A percentile compares a stretch with the other conserved stretches of the same genome.
These are phyloP conservation scores for Cyamopsis tetragonoloba DNA, from an alignment of 306 rosid species.

Conservation along the genomic window DNA sequence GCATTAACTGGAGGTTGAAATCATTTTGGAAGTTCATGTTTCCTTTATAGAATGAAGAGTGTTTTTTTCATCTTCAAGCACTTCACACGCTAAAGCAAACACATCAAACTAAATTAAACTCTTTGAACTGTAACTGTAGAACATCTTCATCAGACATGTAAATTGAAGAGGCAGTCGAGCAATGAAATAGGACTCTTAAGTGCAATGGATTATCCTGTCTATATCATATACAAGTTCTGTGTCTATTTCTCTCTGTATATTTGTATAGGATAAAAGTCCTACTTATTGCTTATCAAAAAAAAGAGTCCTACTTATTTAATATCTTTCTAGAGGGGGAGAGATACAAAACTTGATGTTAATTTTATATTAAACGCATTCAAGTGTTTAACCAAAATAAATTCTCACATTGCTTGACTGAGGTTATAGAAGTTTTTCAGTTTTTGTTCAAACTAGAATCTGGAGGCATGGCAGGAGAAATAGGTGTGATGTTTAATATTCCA, in stretches of 20 bases:
- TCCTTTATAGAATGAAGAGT: neutral
- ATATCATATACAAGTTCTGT: too few relatives aligned
- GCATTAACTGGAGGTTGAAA: slow-evolving; percentile 8
- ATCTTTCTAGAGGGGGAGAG: too few relatives aligned
- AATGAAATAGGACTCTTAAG: neutral
- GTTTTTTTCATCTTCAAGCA: slow-evolving; percentile 1
- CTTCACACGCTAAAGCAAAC: slow-evolving; percentile 35
- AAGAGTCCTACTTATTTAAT: too few relatives aligned
- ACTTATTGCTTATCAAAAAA: too few relatives aligned
- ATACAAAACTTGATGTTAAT: too few relatives aligned
- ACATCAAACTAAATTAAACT: slow-evolving; percentile 3
- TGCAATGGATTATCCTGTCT: too few relatives aligned
- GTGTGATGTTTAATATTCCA: slow-evolving; percentile 68
- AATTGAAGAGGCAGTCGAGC: neutral
- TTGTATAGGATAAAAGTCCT: too few relatives aligned
- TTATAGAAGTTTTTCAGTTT: slow-evolving; percentile 40
- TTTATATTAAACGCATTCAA: too few relatives aligned
- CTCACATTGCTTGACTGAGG: slow-evolving; percentile 20
- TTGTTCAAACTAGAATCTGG: slow-evolving; percentile 61
- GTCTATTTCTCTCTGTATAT: too few relatives aligned
- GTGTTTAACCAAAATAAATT: neutral
- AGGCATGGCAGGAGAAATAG: slow-evolving; percentile 76
- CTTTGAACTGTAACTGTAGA: neutral
- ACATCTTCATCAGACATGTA: neutral
- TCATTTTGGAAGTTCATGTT: slow-evolving; percentile 12